These are phyloP conservation scores for Cercophora newfieldiana DNA, from an alignment of 495 filamentous ascomycete species.

Conservation along the genomic window DNA sequence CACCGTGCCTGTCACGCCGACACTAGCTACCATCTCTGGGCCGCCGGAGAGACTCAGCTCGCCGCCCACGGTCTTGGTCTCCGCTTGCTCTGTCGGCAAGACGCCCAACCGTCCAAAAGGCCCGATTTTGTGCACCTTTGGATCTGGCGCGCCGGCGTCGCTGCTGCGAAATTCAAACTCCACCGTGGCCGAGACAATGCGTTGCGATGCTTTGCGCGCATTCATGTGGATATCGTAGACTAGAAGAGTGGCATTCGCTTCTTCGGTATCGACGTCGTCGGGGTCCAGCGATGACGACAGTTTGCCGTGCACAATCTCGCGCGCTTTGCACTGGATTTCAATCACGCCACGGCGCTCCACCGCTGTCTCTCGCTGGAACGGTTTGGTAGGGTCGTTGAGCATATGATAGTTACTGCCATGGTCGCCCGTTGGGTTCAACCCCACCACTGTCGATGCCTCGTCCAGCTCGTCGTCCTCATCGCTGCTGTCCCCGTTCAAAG, in stretches of 20 bases:
- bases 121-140: not conserved
- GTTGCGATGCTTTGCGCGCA: conserved; percentile 3
- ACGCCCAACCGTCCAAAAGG: not conserved
- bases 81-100: not conserved
- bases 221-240: conserved; percentile 14
- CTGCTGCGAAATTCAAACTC: conserved; percentile 16
- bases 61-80: conserved; percentile 1
- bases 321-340: conserved; percentile 24
- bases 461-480: conserved; percentile 9
- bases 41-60: conserved; percentile 12
- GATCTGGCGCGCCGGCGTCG: not conserved
- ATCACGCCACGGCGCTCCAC: conserved; percentile 28
- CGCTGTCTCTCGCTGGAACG: conserved; percentile 23
- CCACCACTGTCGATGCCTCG: conserved; percentile 5
- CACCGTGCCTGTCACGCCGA: conserved; percentile 8
- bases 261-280: conserved; percentile 14
- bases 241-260: conserved; percentile 9
- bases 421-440: conserved; percentile 16
- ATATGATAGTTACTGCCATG: conserved; percentile 24
- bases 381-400: conserved; percentile 25
- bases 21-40: conserved; percentile 16
- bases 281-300: conserved; percentile 12
- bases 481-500: no score
- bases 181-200: not conserved
- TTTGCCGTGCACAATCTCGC: conserved; percentile 26